Evolutionary conservation across 768 basidiomycete species (phyloP), one percentile per base, ranked within the genome.

Genomic region (Pulveroboletus sp.): DNA sequence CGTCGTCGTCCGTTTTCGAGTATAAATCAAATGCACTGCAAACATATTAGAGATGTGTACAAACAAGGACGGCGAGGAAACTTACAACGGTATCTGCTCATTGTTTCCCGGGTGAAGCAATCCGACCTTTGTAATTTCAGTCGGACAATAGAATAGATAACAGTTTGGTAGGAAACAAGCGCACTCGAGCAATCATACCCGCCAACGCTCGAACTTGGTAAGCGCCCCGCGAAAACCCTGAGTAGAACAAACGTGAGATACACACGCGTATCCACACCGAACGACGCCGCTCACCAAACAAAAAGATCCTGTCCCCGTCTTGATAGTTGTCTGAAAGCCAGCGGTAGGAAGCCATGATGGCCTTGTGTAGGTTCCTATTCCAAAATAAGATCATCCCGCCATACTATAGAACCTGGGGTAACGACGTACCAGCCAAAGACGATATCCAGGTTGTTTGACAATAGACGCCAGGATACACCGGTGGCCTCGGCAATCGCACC

Each of bases 211-310:
- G 68, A 4, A 69, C 72, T 56, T 75, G 75, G 50, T 74, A 77
- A 14, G 73, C 76, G 6, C 75, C 75, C n/a, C 76, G 72, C 2
- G 76, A 76, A 52, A 72, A 76, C 4, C 75, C 75, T 76, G 32
- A n/a, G n/a, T n/a, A n/a, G 7, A 29, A 24, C 8, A 16, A 5
- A 40, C 10, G 24, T 63, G 19, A 57, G 55, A 31, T 9, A 23
- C 7, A 19, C 2, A 9, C 24, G 16, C n/a, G 39, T 1, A 1
- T 21, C 36, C 32, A 10, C 37, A 31, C 8, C 13, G 6, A 21
- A n/a, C 19, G 24, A 29, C 23, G 21, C 6, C n/a, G 21, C 60
- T 25, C 38, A 70, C 74, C 75, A 38, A 77, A 75, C 6, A 76
- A 44, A 53, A 62, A 75, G 19, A 77, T 69, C 21, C 48, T 57